phyloP scores from a whole-genome alignment of 163 green algal species.

The Scenedesmus sp. region DNA sequence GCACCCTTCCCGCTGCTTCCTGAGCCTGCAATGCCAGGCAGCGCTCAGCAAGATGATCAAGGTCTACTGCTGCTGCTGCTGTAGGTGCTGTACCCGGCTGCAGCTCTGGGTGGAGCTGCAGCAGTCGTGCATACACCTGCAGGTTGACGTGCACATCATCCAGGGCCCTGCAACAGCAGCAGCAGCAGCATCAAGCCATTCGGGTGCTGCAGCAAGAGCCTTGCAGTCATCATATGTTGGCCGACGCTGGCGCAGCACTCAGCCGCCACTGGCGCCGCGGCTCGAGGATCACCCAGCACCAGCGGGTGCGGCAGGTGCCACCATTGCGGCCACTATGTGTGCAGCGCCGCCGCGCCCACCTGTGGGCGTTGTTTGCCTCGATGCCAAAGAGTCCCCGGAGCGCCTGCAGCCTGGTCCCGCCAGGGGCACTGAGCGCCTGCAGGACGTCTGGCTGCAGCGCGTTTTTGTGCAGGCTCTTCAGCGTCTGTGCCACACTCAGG shows the following conservation, averaged over 20 bases:
- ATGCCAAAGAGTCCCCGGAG: slow-evolving; percentile 5
- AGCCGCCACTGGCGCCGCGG: no score
- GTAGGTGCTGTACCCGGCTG: not conserved
- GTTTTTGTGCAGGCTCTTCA: not conserved
- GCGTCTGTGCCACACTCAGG: not conserved
- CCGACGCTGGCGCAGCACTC: no score
- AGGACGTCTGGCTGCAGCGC: not conserved
- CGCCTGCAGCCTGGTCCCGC: not conserved
- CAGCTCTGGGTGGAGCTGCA: slow-evolving; percentile 1
- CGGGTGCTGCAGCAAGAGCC: no score
- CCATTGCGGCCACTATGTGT: no score
- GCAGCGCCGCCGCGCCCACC: not conserved
- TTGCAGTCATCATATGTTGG: no score
- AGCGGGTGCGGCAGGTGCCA: no score
- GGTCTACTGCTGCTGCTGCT: slow-evolving; percentile 30
- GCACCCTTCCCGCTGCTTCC: not conserved
- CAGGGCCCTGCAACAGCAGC: slow-evolving; percentile 21
- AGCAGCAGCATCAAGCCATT: not conserved
- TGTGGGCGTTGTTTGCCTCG: not conserved
- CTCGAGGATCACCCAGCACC: no score
- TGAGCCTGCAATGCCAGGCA: not conserved
- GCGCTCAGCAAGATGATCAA: not conserved
- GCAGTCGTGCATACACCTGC: not conserved
- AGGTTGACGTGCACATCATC: slow-evolving; percentile 20
- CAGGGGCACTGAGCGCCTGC: not conserved